Evolutionary conservation across 805 yeast species (phyloP).

Genomic region (Lipomyces mesembrius): DNA sequence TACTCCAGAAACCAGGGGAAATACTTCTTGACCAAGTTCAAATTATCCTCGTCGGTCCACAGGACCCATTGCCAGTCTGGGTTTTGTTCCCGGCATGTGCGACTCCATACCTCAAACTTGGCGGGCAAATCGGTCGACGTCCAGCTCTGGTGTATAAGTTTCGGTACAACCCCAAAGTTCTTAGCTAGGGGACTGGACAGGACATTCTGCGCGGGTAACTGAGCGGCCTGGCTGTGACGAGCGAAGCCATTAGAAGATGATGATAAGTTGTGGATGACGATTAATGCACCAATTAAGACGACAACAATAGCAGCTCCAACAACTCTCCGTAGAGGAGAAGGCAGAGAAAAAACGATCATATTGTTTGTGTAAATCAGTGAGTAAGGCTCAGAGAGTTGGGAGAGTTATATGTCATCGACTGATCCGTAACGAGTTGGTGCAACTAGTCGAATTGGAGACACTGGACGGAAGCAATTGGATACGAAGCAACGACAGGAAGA

Average conservation of each 20-base stretch:
- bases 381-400: too few relatives aligned
- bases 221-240: not conserved
- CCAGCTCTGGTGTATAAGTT: constrained; percentile 1
- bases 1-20: not conserved
- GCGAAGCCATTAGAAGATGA: not conserved
- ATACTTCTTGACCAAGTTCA: not conserved
- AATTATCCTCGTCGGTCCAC: not conserved
- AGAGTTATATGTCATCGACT: too few relatives aligned
- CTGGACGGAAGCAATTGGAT: too few relatives aligned
- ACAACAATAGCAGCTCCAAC: too few relatives aligned
- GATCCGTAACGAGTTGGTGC: too few relatives aligned
- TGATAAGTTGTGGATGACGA: too few relatives aligned
- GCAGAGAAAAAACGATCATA: too few relatives aligned
- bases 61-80: constrained; percentile 2
- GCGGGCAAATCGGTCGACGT: not conserved
- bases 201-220: not conserved
- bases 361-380: too few relatives aligned
- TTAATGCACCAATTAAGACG: too few relatives aligned
- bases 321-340: too few relatives aligned
- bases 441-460: too few relatives aligned
- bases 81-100: not conserved
- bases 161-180: not conserved
- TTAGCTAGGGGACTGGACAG: not conserved
- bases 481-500: too few relatives aligned
- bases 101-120: not conserved